Percentiles rank a stretch among this genome's conserved stretches.
phyloP scores from a whole-genome alignment of 805 yeast species.

The Vanderwaltozyma tropicalis region DNA sequence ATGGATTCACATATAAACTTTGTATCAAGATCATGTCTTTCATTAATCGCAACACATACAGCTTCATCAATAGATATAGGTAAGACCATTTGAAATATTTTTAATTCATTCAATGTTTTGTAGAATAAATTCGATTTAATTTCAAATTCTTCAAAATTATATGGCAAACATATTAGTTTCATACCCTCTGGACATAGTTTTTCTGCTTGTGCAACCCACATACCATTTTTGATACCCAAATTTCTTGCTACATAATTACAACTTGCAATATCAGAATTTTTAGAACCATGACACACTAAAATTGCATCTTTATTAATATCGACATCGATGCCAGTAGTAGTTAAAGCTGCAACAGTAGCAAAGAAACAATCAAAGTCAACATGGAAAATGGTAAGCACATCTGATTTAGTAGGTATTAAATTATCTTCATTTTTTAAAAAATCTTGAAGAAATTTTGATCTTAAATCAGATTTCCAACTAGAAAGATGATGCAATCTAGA shows the following conservation, averaged over 20 bases:
- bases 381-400: constrained; percentile 44
- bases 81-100: constrained; percentile 37
- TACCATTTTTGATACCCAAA: constrained; percentile 76
- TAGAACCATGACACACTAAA: constrained; percentile 46
- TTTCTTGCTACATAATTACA: constrained; percentile 81
- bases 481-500: constrained; percentile 86
- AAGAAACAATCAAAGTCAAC: constrained; percentile 92
- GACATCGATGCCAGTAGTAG: constrained; percentile 35
- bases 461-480: constrained; percentile 70
- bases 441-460: constrained; percentile 45
- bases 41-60: constrained; percentile 27
- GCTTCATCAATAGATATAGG: constrained; percentile 94
- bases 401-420: constrained; percentile 5
- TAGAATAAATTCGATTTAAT: constrained; percentile 54
- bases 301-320: constrained; percentile 43
- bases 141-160: constrained; percentile 70
- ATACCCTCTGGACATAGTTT: constrained; percentile 44
- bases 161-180: constrained; percentile 48
- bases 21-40: neutral
- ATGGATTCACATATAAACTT: constrained; percentile 19
- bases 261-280: constrained; percentile 69
- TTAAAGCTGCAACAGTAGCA: constrained; percentile 69
- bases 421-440: constrained; percentile 28
- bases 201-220: constrained; percentile 72
- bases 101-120: constrained; percentile 33